Percentiles rank a stretch among this genome's conserved stretches.
Evolutionary conservation across 2,329 filamentous ascomycete genomes (phyloP).

Genomic region (Dactylella cylindrospora): DNA sequence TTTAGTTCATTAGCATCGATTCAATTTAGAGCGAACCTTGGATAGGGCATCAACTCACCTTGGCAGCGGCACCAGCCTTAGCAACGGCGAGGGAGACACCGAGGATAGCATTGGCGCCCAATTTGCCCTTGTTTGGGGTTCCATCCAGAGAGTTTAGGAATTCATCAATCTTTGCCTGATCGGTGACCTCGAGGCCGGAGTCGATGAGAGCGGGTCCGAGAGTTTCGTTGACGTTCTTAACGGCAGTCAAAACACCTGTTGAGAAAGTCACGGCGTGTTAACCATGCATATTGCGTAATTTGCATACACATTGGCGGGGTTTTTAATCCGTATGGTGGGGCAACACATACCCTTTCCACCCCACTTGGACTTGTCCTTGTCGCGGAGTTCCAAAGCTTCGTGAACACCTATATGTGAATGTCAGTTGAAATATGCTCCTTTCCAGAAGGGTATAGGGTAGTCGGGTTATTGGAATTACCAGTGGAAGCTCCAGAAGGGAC

Average conservation of each 20-base stretch:
- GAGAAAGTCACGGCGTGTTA: not conserved
- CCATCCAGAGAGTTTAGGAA: slow-evolving; percentile 85
- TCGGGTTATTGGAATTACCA: slow-evolving; percentile 57
- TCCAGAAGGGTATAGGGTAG: not conserved
- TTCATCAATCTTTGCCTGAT: slow-evolving; percentile 78
- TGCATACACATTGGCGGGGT: slow-evolving; percentile 39
- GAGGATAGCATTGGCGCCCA: slow-evolving; percentile 85
- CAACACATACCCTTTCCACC: slow-evolving; percentile 69
- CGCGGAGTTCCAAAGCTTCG: slow-evolving; percentile 87
- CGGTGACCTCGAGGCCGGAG: slow-evolving; percentile 79
- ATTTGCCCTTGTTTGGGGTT: slow-evolving; percentile 80
- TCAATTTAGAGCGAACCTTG: not conserved
- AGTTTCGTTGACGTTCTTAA: slow-evolving; percentile 78
- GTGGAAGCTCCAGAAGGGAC: slow-evolving; percentile 96
- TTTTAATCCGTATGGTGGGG: slow-evolving; percentile 22
- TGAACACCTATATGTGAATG: slow-evolving; percentile 66
- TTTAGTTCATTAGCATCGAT: not conserved
- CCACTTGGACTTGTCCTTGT: slow-evolving; percentile 85
- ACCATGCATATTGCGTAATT: slow-evolving; percentile 49
- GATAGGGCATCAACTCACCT: slow-evolving; percentile 56
- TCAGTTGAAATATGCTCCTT: slow-evolving; percentile 12
- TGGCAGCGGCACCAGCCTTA: slow-evolving; percentile 86
- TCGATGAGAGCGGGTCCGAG: slow-evolving; percentile 81
- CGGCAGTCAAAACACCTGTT: slow-evolving; percentile 71
- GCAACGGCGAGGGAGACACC: slow-evolving; percentile 81